A percentile compares a stretch with the other conserved stretches of the same genome.
phyloP scores from a whole-genome alignment of 2,329 filamentous ascomycete genomes.

The Rachicladosporium sp. region DNA sequence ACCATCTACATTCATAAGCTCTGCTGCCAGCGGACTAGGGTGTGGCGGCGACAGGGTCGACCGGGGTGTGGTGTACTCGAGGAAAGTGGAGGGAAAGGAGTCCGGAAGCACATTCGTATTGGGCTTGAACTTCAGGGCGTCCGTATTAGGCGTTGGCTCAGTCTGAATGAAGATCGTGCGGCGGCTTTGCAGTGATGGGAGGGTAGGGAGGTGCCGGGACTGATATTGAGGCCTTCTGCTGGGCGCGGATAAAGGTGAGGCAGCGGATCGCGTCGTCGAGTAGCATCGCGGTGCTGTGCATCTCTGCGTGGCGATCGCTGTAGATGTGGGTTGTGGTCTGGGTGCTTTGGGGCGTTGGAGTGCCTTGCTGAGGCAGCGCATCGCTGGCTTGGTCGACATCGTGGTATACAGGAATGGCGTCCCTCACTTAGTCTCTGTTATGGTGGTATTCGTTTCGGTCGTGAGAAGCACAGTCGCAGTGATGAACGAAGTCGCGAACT shows the following conservation, averaged over 20 bases:
- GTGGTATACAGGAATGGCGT: not conserved
- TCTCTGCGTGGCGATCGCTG: slow-evolving; percentile 8
- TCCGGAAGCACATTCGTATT: slow-evolving; percentile 77
- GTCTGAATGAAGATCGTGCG: slow-evolving; percentile 97
- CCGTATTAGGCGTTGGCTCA: slow-evolving; percentile 84
- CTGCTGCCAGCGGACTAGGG: slow-evolving; percentile 79
- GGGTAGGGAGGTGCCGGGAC: slow-evolving; percentile 1
- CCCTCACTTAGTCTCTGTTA: too few species aligned
- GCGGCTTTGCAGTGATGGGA: slow-evolving; percentile 11
- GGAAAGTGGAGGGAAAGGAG: slow-evolving; percentile 58
- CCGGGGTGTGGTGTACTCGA: slow-evolving; percentile 85
- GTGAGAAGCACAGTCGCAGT: too few species aligned
- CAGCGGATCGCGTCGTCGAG: slow-evolving; percentile 6
- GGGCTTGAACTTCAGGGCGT: slow-evolving; percentile 88
- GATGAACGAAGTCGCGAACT: too few species aligned
- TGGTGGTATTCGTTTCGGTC: too few species aligned
- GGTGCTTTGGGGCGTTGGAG: slow-evolving; percentile 7
- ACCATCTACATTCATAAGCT: slow-evolving; percentile 85
- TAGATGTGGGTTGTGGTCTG: not conserved
- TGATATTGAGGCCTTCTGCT: slow-evolving; percentile 1
- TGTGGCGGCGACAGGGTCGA: slow-evolving; percentile 79
- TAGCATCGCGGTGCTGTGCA: slow-evolving; percentile 10
- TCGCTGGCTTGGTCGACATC: slow-evolving; percentile 12
- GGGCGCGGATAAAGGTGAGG: slow-evolving; percentile 3
- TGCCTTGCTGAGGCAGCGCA: slow-evolving; percentile 9